These are phyloP conservation scores for Ploettnerulaceae sp. DNA, from an alignment of 2,329 filamentous ascomycete species.

Conservation along the genomic window DNA sequence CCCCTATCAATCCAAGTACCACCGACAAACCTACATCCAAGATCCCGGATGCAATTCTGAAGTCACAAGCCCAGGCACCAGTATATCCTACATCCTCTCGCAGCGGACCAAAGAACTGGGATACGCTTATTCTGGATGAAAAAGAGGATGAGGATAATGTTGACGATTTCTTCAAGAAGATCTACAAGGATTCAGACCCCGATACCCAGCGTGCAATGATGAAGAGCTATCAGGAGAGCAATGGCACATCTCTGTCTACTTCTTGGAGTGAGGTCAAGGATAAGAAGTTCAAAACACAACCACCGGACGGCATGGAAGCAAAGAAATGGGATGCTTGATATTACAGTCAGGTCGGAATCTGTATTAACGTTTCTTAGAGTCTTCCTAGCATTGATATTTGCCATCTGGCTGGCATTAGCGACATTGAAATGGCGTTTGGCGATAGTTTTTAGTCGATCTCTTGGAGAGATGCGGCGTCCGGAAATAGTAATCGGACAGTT, in stretches of 20 bases:
- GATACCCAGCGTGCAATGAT: constrained; percentile 92
- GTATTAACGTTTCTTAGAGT: too few relatives aligned
- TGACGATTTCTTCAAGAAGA: constrained; percentile 82
- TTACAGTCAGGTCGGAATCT: too few relatives aligned
- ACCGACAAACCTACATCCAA: constrained; percentile 10
- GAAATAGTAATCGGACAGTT: too few relatives aligned
- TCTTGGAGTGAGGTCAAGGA: constrained; percentile 80
- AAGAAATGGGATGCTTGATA: too few relatives aligned
- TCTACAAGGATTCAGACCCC: constrained; percentile 71
- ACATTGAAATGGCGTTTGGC: too few relatives aligned
- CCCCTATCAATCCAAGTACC: constrained; percentile 11
- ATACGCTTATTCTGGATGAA: constrained; percentile 58
- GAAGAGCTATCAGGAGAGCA: constrained; percentile 94
- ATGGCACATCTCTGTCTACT: constrained; percentile 86
- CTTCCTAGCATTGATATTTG: too few relatives aligned
- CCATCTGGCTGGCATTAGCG: too few relatives aligned
- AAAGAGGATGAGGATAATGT: constrained; percentile 58
- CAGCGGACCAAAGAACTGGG: constrained; percentile 85
- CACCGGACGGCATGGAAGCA: constrained; percentile 72
- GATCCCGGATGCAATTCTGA: constrained; percentile 18
- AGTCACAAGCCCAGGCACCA: constrained; percentile 38
- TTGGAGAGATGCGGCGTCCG: too few relatives aligned
- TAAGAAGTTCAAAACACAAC: constrained; percentile 64
- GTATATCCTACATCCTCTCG: constrained; percentile 84
- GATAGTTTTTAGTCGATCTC: too few relatives aligned